phyloP scores from a whole-genome alignment of 768 basidiomycete species.

The Psilocybe tampanensis region DNA sequence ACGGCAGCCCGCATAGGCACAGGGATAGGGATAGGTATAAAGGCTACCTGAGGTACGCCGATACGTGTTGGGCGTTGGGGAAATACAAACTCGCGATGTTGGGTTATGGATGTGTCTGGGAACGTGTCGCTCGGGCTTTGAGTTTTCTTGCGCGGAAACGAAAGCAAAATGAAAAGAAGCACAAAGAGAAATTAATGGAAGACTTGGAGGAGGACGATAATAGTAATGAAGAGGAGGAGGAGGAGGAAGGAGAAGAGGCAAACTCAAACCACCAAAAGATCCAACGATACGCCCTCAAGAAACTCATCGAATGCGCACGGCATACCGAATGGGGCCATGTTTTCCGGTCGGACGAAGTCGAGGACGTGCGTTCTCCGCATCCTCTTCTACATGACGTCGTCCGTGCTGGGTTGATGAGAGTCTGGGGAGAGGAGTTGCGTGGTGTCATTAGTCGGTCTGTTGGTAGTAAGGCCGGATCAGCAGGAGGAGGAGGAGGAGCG shows the following conservation, averaged over 20 bases:
- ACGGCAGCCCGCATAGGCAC: no score
- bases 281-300: conserved; percentile 45
- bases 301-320: conserved; percentile 44
- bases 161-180: background rate
- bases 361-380: background rate
- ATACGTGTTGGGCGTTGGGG: background rate
- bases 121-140: background rate
- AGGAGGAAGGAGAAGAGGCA: background rate
- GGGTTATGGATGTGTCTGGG: background rate
- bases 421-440: background rate
- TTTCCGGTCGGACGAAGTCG: conserved; percentile 42
- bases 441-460: no score
- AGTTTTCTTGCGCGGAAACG: no score
- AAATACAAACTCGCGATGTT: background rate
- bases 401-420: background rate
- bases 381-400: background rate
- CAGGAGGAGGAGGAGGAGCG: no score
- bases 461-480: no score
- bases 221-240: background rate
- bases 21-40: background rate
- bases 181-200: background rate
- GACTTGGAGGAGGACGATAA: background rate
- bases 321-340: conserved; percentile 56
- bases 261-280: conserved; percentile 34
- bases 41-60: background rate